These are phyloP conservation scores for Blastocystis sp. DNA, from an alignment of 352 stramenopile genomes.

Conservation along the genomic window DNA sequence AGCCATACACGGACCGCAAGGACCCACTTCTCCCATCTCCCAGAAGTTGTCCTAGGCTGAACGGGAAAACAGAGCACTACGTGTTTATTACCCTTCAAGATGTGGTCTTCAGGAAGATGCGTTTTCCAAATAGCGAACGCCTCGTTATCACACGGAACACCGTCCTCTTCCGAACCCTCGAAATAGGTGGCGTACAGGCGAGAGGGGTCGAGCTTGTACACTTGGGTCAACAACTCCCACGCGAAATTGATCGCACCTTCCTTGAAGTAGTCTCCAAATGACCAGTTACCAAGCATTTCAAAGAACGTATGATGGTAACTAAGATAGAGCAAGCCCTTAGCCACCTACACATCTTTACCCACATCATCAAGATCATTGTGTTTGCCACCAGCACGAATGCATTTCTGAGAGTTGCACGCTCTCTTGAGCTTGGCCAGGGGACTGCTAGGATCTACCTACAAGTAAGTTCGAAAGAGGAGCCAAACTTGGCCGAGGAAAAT, in stretches of 20 bases:
- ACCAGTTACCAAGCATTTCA: slow-evolving; percentile 98
- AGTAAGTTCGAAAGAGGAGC: background rate
- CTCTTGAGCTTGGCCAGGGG: slow-evolving; percentile 82
- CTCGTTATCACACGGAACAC: slow-evolving; percentile 78
- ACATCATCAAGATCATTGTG: slow-evolving; percentile 99
- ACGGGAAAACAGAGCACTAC: background rate
- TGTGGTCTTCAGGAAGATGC: slow-evolving; percentile 72
- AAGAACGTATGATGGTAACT: slow-evolving; percentile 99
- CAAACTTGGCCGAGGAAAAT: slow-evolving; percentile 89
- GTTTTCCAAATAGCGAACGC: slow-evolving; percentile 80
- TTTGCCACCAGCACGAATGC: slow-evolving; percentile 95
- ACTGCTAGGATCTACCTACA: slow-evolving; percentile 77
- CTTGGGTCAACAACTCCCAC: slow-evolving; percentile 88
- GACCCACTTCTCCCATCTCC: slow-evolving; percentile 98
- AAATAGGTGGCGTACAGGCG: slow-evolving; percentile 93
- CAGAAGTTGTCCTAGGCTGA: slow-evolving; percentile 98
- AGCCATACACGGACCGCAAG: slow-evolving; percentile 86
- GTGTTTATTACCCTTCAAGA: slow-evolving; percentile 63
- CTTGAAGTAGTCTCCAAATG: slow-evolving; percentile 98
- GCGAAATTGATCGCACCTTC: slow-evolving; percentile 89
- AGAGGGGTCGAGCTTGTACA: slow-evolving; percentile 81
- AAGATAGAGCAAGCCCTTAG: background rate
- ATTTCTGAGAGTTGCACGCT: slow-evolving; percentile 95
- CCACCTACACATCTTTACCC: slow-evolving; percentile 80
- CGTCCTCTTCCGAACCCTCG: slow-evolving; percentile 80